Evolutionary conservation across 2,329 filamentous ascomycete species (phyloP), one percentile per base, ranked within the genome.

Genomic region (Fusarium chlamydosporum): DNA sequence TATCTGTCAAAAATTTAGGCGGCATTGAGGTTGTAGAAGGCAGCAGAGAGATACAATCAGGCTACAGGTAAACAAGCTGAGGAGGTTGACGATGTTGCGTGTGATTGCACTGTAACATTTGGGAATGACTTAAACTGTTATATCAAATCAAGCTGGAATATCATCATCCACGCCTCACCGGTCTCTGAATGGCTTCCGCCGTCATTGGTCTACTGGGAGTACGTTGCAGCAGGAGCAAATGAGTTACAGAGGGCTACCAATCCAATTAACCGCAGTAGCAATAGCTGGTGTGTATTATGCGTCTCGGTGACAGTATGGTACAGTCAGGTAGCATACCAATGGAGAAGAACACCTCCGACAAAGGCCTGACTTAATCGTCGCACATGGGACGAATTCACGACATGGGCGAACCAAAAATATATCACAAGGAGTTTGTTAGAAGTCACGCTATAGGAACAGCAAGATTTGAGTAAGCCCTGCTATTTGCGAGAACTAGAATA

Each of bases 401-500:
- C 23, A 23, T 6, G 23, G 23, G 23, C 7, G 4, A 38, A 29
- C n/a, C n/a, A 13, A 13, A 4, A 6, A 4, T 12, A 18, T 7
- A 15, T 13, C 4, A 38, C n/a, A 3, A 45, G 4, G 6, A 13
- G n/a, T n/a, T 3, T 31, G 10, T 10, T 6, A 38, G 13, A 38
- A 37, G 27, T 34, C 47, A 35, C 15, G 3, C 6, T 15, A 34
- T n/a, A n/a, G 12, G 23, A 12, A 43, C 6, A 37, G 20, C 38
- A 16, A 40, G 26, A 20, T 13, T 40, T 34, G 15, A 47, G 42
- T 37, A 35, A 68, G 53, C 51, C 40, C 29, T 54, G 50, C 26
- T 34, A 54, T 47, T 54, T 70, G 41, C 41, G 45, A 57, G 38
- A 70, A 70, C 67, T 64, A 69, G 48, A 70, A 56, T 59, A 60